phyloP scores from a whole-genome alignment of 2,329 filamentous ascomycete genomes.

The Cytospora piceae region DNA sequence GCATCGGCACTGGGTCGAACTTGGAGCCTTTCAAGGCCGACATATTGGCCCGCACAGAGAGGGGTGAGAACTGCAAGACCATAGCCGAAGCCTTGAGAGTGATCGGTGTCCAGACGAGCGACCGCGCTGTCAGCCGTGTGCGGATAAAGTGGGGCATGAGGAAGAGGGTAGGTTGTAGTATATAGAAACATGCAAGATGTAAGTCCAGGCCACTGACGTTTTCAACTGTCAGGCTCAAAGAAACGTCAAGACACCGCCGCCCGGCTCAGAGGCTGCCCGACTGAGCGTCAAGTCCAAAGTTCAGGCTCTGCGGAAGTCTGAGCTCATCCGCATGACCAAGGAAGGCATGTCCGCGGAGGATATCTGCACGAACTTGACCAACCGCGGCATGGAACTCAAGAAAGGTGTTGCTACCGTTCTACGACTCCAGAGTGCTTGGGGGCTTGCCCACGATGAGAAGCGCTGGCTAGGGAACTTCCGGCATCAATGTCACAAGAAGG shows the following conservation, averaged over 20 bases:
- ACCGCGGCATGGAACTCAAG: slow-evolving; percentile 32
- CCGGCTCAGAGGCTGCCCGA: slow-evolving; percentile 27
- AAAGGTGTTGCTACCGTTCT: slow-evolving; percentile 32
- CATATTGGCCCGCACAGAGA: slow-evolving; percentile 30
- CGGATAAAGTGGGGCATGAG: slow-evolving; percentile 32
- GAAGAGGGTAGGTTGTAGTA: slow-evolving; percentile 27
- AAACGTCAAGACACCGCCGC: slow-evolving; percentile 30
- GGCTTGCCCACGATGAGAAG: slow-evolving; percentile 26
- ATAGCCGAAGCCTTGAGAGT: slow-evolving; percentile 31
- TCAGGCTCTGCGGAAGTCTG: slow-evolving; percentile 28
- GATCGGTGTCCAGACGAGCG: slow-evolving; percentile 32
- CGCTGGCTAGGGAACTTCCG: slow-evolving; percentile 27
- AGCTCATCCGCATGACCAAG: slow-evolving; percentile 32
- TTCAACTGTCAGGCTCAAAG: slow-evolving; percentile 24
- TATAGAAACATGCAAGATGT: accelerated
- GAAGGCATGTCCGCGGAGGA: slow-evolving; percentile 30
- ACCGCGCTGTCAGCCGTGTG: slow-evolving; percentile 32
- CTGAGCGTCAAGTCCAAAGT: slow-evolving; percentile 25
- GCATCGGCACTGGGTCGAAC: slow-evolving; percentile 25
- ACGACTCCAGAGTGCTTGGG: slow-evolving; percentile 32
- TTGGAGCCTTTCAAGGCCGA: slow-evolving; percentile 31
- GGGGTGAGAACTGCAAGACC: slow-evolving; percentile 33
- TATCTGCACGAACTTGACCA: slow-evolving; percentile 29
- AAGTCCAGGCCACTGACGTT: neutral
- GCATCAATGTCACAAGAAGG: slow-evolving; percentile 28